phyloP scores from a whole-genome alignment of 2,329 filamentous ascomycete genomes.

The Emmonsia crescens region DNA sequence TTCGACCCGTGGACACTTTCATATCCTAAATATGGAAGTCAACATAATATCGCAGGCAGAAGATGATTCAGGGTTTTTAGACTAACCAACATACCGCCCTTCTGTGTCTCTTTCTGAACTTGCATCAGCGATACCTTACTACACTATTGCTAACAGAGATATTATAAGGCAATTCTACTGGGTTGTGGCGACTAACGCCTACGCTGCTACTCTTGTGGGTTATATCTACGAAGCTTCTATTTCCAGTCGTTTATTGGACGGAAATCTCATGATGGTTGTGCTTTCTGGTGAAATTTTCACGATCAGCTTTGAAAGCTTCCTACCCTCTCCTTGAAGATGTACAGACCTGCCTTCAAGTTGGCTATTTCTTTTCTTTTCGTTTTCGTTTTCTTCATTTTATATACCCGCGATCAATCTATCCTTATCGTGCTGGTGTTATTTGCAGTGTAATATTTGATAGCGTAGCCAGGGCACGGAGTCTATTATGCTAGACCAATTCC shows the following conservation, averaged over 20 bases:
- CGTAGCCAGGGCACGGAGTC: no score
- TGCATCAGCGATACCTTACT: neutral
- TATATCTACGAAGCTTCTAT: neutral
- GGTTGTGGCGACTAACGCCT: neutral
- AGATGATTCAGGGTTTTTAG: neutral
- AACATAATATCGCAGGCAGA: neutral
- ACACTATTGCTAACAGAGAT: neutral
- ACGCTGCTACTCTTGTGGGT: neutral
- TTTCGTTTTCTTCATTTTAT: neutral
- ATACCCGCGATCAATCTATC: neutral
- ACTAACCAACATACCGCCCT: neutral
- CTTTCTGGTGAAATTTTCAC: neutral
- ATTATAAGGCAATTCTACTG: neutral
- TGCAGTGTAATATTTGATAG: neutral
- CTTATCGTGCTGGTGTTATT: neutral
- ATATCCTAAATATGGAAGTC: neutral
- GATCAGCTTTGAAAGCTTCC: neutral
- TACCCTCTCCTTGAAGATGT: neutral
- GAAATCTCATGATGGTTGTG: neutral
- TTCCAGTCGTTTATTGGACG: neutral
- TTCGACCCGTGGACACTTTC: neutral
- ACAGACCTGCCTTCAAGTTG: neutral
- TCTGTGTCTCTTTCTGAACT: neutral
- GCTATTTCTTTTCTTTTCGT: neutral
- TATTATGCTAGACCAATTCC: neutral